Evolutionary conservation across 306 rosid species (phyloP), one percentile per base, ranked within the genome.

Genomic region (Medicago ruthenica): DNA sequence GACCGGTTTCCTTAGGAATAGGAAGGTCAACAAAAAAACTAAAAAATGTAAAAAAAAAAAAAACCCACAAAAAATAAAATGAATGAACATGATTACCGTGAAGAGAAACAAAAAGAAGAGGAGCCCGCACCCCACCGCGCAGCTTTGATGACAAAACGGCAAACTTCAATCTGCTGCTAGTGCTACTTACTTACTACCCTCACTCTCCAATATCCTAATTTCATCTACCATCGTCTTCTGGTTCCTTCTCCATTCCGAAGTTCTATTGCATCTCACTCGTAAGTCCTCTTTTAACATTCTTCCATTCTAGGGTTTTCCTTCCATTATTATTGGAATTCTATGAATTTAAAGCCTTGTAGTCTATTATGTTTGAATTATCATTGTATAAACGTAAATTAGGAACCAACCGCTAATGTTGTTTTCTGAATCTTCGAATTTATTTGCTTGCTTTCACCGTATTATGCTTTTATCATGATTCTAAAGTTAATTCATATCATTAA

Each of bases 231-330:
- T 67, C n/a, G 6, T 61, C 73, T 62, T 71, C 75, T 36, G 78
- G 74, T 69, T 54, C 65, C 70, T 83, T 40, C 64, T 70, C 15
- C 4, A 17, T 18, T 45, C 40, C 16, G 12, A 44, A 75, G 22
- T 75, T 70, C 75, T 70, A 36, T 65, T 57, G 12, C 15, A 3
- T 14, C 55, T 39, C 48, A 55, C 68, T 51, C 16, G 86, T 80
- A 13, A 80, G 84, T 76, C 20, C 51, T 80, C 57, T 71, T 50
- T 11, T 27, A 27, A 40, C 61, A 41, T 66, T 6, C 70, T 72
- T 48, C 39, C 44, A 24, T 31, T 47, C 67, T 83, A 74, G 86
- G 80, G 75, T 60, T 75, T 78, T 55, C 24, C 5, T 44, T 54
- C 60, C 27, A 9, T 59, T 21, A 40, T 81, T 20, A 31, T 50